Evolutionary conservation across 2,329 filamentous ascomycete species (phyloP).

Genomic region (Coniochaeta sp.): DNA sequence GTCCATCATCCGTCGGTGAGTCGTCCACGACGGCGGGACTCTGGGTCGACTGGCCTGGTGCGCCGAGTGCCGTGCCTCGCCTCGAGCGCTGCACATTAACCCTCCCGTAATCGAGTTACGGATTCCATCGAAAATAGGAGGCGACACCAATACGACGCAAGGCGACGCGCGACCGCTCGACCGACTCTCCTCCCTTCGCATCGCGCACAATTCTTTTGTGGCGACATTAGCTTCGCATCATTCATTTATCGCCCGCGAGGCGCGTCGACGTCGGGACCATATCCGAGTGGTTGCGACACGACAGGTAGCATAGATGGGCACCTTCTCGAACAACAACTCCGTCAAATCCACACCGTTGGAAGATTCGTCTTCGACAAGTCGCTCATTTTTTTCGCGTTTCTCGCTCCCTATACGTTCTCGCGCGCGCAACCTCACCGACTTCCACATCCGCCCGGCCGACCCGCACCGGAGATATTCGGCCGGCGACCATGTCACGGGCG

Average conservation of each 20-base stretch:
- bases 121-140: background rate
- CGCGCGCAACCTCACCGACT: slow-evolving; percentile 63
- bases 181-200: background rate
- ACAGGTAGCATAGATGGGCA: slow-evolving; percentile 36
- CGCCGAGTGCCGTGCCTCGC: background rate
- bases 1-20: background rate
- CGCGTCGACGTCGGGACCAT: background rate
- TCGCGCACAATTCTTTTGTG: background rate
- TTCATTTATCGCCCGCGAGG: background rate
- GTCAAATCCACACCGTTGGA: slow-evolving; percentile 25
- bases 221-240: background rate
- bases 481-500: slow-evolving; percentile 67
- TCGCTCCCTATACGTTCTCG: slow-evolving; percentile 43
- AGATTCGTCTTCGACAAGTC: slow-evolving; percentile 25
- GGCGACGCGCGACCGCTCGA: background rate
- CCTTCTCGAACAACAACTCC: slow-evolving; percentile 30
- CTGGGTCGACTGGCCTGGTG: background rate
- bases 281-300: background rate
- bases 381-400: slow-evolving; percentile 46
- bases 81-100: background rate
- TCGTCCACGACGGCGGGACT: background rate
- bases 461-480: slow-evolving; percentile 71
- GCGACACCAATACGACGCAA: background rate
- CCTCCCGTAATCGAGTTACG: background rate
- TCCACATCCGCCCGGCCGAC: slow-evolving; percentile 69